phyloP scores from a whole-genome alignment of 2,329 filamentous ascomycete species.

The Paracoccidioides brasiliensis region DNA sequence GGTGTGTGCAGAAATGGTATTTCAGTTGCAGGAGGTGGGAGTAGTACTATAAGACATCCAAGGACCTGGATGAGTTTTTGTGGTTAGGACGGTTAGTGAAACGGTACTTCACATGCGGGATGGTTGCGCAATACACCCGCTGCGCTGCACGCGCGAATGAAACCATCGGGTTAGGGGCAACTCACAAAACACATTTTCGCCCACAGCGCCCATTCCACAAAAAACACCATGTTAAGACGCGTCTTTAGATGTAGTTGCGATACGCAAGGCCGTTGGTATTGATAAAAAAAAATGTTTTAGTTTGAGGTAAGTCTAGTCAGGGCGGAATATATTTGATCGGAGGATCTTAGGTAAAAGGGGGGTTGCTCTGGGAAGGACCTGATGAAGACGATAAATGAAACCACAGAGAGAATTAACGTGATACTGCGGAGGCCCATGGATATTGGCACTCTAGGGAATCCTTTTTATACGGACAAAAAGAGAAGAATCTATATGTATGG shows the following conservation, averaged over 20 bases:
- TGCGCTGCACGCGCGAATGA: background rate
- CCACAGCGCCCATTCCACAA: slow-evolving; percentile 64
- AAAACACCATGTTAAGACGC: slow-evolving; percentile 38
- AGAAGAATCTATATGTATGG: background rate
- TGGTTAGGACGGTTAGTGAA: slow-evolving; percentile 9
- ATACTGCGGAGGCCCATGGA: background rate
- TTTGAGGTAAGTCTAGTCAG: background rate
- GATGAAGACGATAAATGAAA: background rate
- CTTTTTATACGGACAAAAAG: background rate
- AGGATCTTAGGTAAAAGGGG: background rate
- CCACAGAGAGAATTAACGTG: background rate
- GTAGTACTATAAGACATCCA: slow-evolving; percentile 50
- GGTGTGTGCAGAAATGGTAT: background rate
- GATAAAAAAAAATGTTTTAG: background rate
- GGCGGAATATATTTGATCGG: background rate
- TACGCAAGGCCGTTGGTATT: background rate
- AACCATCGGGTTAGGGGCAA: slow-evolving; percentile 12
- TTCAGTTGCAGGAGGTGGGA: slow-evolving; percentile 5
- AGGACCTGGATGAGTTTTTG: slow-evolving; percentile 47
- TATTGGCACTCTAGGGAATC: background rate
- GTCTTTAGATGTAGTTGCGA: background rate
- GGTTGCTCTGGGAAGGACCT: background rate
- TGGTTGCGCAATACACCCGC: slow-evolving; percentile 9
- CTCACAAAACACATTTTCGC: slow-evolving; percentile 82
- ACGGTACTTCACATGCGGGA: background rate